Evolutionary conservation across 352 stramenopile genomes (phyloP), one percentile per base, ranked within the genome.

Genomic region (Phytophthora litchii): DNA sequence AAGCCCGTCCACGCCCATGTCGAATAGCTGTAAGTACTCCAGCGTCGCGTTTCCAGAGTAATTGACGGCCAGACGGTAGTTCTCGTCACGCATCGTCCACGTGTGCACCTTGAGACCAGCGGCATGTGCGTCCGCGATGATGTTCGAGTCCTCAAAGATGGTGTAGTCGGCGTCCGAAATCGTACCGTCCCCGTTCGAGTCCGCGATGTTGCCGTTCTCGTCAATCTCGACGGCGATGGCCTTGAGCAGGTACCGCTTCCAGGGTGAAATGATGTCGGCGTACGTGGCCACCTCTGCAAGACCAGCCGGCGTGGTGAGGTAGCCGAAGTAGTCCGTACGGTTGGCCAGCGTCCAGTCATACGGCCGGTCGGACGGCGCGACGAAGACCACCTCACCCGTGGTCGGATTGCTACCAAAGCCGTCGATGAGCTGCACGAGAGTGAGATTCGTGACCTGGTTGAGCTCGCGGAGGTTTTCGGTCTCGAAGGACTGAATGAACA

Each of bases 341-440:
- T 85, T 85, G 12, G 66, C 56, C 50, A 81, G 64, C 3, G 59
- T 78, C 82, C 72, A 96, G 82, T 87, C 87, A 55, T 79, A 96
- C 49, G 68, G 84, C 7, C 48, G 72, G 52, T 61, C 70, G 29
- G 48, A 75, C 64, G 80, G 78, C 40, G 67, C 52, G 41, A 77
- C 65, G 38, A 74, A 73, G 11, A 70, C 44, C 27, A 89, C 68
- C 27, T 78, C 72, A 17, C 77, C 78, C 47, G 84, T 87, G 31
- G 86, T 53, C 20, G 74, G 71, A 40, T 92, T 76, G 38, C 66
- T 76, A 43, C 63, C 84, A 56, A 67, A 66, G 51, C 62, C 67
- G 43, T 93, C 82, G 53, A 94, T 77, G 21, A 88, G 86, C 77
- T 97, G 86, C 25, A 92, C 74, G 21, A 97, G 81, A 60, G 74